Conservation (phyloP, 179 eudicot species). For the Silene vulgaris region DNA sequence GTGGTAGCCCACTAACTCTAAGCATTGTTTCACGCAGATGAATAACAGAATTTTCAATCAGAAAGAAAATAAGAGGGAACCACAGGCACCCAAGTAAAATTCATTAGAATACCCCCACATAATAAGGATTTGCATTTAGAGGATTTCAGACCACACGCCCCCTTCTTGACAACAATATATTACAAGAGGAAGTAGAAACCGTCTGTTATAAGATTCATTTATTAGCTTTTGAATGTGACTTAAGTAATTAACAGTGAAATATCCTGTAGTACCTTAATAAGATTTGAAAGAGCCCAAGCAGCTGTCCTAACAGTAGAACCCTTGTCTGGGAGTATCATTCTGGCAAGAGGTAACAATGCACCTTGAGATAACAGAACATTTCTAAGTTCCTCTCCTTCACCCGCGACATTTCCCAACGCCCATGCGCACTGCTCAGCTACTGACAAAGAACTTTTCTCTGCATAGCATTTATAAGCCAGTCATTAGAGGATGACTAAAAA, state of each 20-base stretch:
- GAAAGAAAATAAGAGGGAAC: not conserved
- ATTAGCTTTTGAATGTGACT: not conserved
- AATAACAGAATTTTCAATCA: not conserved
- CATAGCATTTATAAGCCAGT: constrained; percentile 15
- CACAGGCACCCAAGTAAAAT: not conserved
- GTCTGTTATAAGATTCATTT: not conserved
- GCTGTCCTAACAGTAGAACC: constrained; percentile 93
- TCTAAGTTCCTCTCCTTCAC: constrained; percentile 93
- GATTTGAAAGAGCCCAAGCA: constrained; percentile 96
- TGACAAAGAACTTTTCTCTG: constrained; percentile 73
- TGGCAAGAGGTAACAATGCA: constrained; percentile 81
- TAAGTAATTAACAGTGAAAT: constrained; percentile 5
- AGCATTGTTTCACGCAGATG: not conserved
- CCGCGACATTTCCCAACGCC: constrained; percentile 99
- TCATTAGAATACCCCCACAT: not conserved
- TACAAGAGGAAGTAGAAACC: not conserved
- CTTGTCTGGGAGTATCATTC: constrained; percentile 89
- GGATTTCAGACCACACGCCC: not conserved
- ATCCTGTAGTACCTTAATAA: constrained; percentile 70
- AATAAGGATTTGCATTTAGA: not conserved
- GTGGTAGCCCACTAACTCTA: not conserved
- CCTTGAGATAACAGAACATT: constrained; percentile 78
- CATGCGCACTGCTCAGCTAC: constrained; percentile 99
- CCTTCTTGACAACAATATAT: constrained; percentile 2
- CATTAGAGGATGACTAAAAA: not conserved